Evolutionary conservation across 2,329 filamentous ascomycete genomes (phyloP), one percentile per base, ranked within the genome.

Genomic region (Trichoderma semiorbis): DNA sequence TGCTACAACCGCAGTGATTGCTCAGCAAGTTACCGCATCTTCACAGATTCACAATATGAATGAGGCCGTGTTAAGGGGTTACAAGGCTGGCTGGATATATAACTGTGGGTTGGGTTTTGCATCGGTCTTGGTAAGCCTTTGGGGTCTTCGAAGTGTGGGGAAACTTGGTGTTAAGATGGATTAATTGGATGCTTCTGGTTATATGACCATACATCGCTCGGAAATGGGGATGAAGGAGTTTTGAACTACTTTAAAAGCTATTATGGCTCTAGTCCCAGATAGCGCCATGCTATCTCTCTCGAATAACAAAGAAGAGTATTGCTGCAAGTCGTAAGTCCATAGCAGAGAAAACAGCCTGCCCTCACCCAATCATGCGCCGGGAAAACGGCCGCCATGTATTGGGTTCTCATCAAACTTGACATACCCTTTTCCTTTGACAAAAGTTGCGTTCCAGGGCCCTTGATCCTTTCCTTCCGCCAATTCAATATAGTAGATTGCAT

Each of bases 1-100:
- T 1, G 69, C 69, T 7, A 43, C 50, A 16, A 58, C 53, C 1
- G 50, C 62, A 60, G 43, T 68, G 26, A 67, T 78, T 26, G 60
- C 69, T 11, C 32, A 43, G 8, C 34, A 58, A 10, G n/a, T 58
- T 10, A 57, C 50, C 2, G 28, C 50, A 7, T 43, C 21, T 10
- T 58, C 24, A 18, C 26, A 60, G 1, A 5, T 32, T 8, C 2
- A 28, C 7, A 34, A 60, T 60, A 16, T 24, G 4, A 68, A 60
- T 16, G 32, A 43, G 34, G 53, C 50, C 26, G 6, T 60, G 7
- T 32, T 68, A 18, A 32, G 43, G 11, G 53, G 53, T 7, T 68
- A 43, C 53, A 68, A 60, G 16, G 53, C 24, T 16, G 65, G 50
- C 5, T 68, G 50, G 50, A 30, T 34, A 36, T 67, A 67, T 30